Base-by-base conservation (phyloP, 495 filamentous ascomycete species). In the Friedmanniomyces simplex region DNA sequence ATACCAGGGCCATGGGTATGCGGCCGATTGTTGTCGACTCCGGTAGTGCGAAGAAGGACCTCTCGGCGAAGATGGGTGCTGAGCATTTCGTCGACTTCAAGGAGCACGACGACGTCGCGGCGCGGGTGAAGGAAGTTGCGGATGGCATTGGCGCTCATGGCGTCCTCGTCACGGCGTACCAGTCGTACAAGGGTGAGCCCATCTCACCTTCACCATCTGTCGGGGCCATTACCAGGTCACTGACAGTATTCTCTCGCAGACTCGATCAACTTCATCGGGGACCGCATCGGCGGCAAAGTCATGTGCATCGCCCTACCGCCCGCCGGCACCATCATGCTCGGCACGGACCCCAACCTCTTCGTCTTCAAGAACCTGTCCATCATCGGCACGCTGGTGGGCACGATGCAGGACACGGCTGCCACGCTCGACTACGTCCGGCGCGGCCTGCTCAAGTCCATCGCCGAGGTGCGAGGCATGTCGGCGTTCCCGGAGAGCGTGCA, bases 71-170 rank as follows among this genome's bases (percentile, higher is more conserved):
- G 53, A 74, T 79, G 70, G 76, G 77, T 10, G 76, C 77, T 14
- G 77, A 80, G 41, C 71, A 69, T 0, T 80, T 79, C 57, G 68
- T 80, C 1, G 76, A 79, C 62, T 79, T 77, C 57, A 67, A 66
- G 13, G 63, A 72, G 42, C 62, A 66, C 0, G 25, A 63, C 0
- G 70, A 78, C 50, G 59, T 73, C 7, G 64, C 68, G 0, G 67
- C 65, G 1, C 70, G 68, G 12, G 71, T 77, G 1, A 69, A 73
- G 49, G 60, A 73, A 45, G 63, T 73, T 26, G 69, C 72, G 0
- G 75, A 74, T 60, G 74, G 75, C 0, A 54, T 76, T 12, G 77
- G 74, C 0, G 76, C 69, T 1, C 76, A 80, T 58, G 75, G 76
- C 0, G 75, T 79, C 0, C 71, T 79, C 32, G 74, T 78, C 26